A percentile compares a stretch with the other conserved stretches of the same genome.
phyloP scores from a whole-genome alignment of 2,329 filamentous ascomycete genomes.

The Fusarium multiceps region DNA sequence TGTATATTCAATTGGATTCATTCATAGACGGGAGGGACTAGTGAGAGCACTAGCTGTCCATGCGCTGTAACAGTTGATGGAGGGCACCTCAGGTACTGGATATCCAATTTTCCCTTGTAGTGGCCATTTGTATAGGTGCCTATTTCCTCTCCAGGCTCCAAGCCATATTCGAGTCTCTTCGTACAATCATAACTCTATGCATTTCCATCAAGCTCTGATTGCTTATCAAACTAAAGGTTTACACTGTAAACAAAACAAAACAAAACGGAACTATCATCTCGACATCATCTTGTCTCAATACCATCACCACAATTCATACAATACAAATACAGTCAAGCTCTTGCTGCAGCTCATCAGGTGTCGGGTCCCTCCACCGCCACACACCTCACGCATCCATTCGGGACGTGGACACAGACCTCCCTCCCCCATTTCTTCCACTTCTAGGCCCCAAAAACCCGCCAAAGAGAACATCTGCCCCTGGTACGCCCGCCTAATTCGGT shows the following conservation, averaged over 20 bases:
- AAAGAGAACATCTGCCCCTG: constrained; percentile 25
- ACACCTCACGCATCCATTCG: constrained; percentile 20
- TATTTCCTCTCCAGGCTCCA: neutral
- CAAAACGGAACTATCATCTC: neutral
- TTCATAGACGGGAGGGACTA: neutral
- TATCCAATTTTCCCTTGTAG: neutral
- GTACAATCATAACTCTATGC: neutral
- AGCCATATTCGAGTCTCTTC: neutral
- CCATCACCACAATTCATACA: neutral
- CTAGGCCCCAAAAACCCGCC: constrained; percentile 22
- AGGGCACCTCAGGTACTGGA: neutral
- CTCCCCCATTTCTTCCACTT: constrained; percentile 27
- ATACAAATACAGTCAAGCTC: constrained; percentile 5
- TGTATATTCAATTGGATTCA: neutral
- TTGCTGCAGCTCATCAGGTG: constrained; percentile 29
- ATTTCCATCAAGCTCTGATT: neutral
- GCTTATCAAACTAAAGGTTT: neutral
- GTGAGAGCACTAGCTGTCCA: neutral
- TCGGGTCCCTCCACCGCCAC: constrained; percentile 37
- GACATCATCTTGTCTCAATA: neutral
- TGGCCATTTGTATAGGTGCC: neutral
- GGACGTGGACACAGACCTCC: constrained; percentile 28
- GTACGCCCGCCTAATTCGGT: constrained; percentile 36
- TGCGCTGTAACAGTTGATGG: neutral
- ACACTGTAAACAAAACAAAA: neutral